phyloP scores from a whole-genome alignment of 805 yeast species.

The Candida sphagnicola region DNA sequence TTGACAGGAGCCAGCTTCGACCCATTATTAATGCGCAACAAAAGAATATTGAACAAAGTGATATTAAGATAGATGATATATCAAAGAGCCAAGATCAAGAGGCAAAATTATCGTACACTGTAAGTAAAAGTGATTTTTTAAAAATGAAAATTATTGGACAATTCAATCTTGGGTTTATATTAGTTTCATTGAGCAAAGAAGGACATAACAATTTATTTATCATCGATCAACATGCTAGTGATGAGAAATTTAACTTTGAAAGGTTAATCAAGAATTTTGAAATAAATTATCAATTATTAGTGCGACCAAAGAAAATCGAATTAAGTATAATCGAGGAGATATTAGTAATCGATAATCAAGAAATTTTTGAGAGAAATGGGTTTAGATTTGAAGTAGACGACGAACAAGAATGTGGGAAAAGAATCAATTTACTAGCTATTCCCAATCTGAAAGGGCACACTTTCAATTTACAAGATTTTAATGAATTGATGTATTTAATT shows the following conservation, averaged over 20 bases:
- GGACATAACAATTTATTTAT: constrained; percentile 66
- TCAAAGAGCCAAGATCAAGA: constrained; percentile 52
- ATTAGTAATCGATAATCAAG: constrained; percentile 55
- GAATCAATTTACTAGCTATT: constrained; percentile 53
- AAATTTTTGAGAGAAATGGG: constrained; percentile 69
- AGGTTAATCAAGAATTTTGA: constrained; percentile 51
- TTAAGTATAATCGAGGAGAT: constrained; percentile 78
- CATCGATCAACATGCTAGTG: constrained; percentile 96
- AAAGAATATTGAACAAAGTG: neutral
- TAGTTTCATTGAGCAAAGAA: constrained; percentile 38
- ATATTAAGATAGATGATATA: constrained; percentile 35
- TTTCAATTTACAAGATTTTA: constrained; percentile 66
- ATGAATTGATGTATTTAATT: constrained; percentile 70
- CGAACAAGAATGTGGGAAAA: constrained; percentile 50
- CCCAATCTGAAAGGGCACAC: constrained; percentile 71
- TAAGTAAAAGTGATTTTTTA: constrained; percentile 68
- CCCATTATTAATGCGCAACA: neutral
- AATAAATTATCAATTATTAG: constrained; percentile 59
- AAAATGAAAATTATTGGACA: constrained; percentile 86
- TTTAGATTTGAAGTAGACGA: constrained; percentile 56
- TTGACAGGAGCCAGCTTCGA: neutral
- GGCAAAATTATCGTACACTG: constrained; percentile 50
- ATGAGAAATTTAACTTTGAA: constrained; percentile 92
- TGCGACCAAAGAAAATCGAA: constrained; percentile 55
- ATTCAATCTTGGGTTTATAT: constrained; percentile 91